These are phyloP conservation scores for Amesomyces nigricolor DNA, from an alignment of 2,329 filamentous ascomycete species.

Conservation along the genomic window DNA sequence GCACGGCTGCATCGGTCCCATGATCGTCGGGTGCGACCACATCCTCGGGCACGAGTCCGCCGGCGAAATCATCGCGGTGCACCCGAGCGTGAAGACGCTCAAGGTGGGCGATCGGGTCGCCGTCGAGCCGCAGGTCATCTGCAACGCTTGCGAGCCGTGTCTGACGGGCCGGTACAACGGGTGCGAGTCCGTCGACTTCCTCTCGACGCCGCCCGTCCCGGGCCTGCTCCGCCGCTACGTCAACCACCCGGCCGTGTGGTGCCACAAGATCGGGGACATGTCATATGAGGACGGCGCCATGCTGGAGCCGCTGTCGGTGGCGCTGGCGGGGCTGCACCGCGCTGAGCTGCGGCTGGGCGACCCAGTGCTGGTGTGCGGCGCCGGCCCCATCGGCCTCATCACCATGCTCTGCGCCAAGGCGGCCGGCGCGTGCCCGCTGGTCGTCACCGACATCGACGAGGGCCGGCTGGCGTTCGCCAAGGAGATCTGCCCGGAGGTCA, in stretches of 20 bases:
- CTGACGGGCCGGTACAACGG: constrained; percentile 92
- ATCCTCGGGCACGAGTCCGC: constrained; percentile 93
- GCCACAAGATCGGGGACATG: constrained; percentile 92
- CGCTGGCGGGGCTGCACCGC: constrained; percentile 80
- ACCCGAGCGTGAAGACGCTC: constrained; percentile 71
- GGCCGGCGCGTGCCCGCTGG: constrained; percentile 82
- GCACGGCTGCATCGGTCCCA: constrained; percentile 87
- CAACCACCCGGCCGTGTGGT: constrained; percentile 91
- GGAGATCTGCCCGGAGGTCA: constrained; percentile 70
- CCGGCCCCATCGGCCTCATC: constrained; percentile 88
- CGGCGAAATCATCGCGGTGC: constrained; percentile 74
- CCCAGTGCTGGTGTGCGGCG: constrained; percentile 81
- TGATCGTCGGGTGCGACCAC: constrained; percentile 85
- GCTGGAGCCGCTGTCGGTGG: constrained; percentile 84
- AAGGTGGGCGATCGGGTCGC: constrained; percentile 86
- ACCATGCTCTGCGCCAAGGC: constrained; percentile 78
- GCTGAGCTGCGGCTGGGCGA: constrained; percentile 78
- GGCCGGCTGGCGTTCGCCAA: constrained; percentile 79
- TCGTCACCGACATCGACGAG: constrained; percentile 92
- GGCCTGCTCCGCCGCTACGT: constrained; percentile 88
- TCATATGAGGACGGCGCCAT: constrained; percentile 86
- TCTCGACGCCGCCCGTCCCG: constrained; percentile 83
- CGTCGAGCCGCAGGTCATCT: constrained; percentile 91
- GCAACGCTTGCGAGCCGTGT: constrained; percentile 84
- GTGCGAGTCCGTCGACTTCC: constrained; percentile 78